Evolutionary conservation across 139 green algal genomes (phyloP), one percentile per base, ranked within the genome.

Genomic region (Chlamydomonas eustigma): DNA sequence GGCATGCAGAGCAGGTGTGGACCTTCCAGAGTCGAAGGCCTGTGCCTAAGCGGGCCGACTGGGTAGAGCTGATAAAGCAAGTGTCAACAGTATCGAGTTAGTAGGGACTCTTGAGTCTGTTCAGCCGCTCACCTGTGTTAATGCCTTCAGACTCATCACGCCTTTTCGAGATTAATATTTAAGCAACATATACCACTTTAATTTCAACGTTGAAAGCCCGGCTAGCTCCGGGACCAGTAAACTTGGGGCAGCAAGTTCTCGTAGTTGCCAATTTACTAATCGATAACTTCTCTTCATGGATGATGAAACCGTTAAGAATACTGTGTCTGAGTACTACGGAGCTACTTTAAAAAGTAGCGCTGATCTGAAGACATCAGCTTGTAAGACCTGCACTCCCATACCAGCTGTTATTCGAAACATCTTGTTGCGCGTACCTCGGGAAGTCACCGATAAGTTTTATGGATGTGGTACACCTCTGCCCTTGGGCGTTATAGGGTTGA

Each of bases 401-500:
- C 66, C 66, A 5, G 6, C 12, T 6, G 32, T 18, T 8, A 74
- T 74, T 33, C 32, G 35, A 6, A 8, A 74, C 8, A 8, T 74
- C 33, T 50, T 74, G 35, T 24, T 6, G 50, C 12, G 8, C 33
- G 35, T 74, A 30, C 66, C 66, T 4, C 33, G 8, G 18, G 66
- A 74, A 33, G 66, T 74, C 6, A 35, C 35, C 18, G 31, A 51
- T 30, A 71, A 58, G 31, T 51, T 67, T 37, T 35, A 71, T 25
- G 22, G 51, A 2, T 36, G 51, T 2, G 51, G 32, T 31, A 93
- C 90, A 0, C 95, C 95, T 35, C 83, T 97, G 31, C 95, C 95
- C 3, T 73, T 89, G 2, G 94, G 94, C 28, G 94, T 97, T 31
- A 79, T 84, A 3, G 90, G 90, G 28, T 71, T 93, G 73, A 64